Conservation (phyloP, 306 rosid genomes). For the Medicago arabica region DNA sequence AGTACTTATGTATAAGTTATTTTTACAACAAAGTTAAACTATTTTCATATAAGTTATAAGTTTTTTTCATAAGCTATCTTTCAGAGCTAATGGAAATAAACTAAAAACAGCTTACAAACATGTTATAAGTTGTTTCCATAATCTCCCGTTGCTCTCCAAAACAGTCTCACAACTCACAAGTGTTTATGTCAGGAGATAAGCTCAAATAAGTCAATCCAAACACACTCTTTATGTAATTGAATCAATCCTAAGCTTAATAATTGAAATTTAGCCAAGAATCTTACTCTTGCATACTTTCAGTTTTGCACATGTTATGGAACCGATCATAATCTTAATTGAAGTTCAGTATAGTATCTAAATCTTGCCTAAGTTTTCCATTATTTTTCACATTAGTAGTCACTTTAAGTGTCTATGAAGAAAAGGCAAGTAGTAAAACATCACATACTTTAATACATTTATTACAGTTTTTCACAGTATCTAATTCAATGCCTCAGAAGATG, state of each 20-base stretch:
- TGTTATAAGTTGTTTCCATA: not conserved
- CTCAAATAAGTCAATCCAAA: not conserved
- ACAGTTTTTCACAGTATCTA: not conserved
- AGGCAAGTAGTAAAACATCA: not conserved
- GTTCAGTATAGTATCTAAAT: not conserved
- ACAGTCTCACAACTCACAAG: not conserved
- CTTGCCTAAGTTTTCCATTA: not conserved
- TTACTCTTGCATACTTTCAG: not conserved
- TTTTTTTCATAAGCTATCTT: not conserved
- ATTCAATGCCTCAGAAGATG: not conserved
- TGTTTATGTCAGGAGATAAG: not conserved
- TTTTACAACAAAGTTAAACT: not conserved
- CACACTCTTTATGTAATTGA: not conserved
- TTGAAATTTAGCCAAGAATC: constrained; percentile 1
- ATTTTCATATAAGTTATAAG: too few species aligned
- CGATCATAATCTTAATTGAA: not conserved
- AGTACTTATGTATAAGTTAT: not conserved
- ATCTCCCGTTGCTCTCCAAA: not conserved
- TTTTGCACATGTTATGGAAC: not conserved
- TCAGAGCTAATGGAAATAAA: not conserved
- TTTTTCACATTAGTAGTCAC: not conserved
- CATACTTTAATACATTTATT: not conserved
- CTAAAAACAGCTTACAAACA: too few species aligned
- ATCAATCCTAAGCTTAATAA: constrained; percentile 6
- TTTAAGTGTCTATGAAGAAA: not conserved